These are phyloP conservation scores for Botryotinia narcissicola DNA, from an alignment of 2,329 filamentous ascomycete species.

Conservation along the genomic window DNA sequence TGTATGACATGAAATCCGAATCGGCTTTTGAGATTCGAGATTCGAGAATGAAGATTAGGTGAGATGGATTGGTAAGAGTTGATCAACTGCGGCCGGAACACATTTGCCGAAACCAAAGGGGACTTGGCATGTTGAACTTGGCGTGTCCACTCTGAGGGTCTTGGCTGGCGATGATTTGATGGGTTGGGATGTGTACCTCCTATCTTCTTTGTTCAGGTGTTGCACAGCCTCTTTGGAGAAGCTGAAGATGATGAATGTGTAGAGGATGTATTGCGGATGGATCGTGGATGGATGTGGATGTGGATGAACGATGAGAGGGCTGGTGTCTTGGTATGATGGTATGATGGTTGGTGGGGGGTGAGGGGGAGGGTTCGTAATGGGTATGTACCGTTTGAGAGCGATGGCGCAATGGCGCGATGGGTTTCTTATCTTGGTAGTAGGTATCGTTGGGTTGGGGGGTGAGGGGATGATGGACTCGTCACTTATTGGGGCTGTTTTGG, in stretches of 20 bases:
- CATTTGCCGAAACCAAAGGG: not conserved
- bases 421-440: not conserved
- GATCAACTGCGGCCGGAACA: not conserved
- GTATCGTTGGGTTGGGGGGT: not conserved
- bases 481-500: not conserved
- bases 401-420: not conserved
- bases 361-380: not conserved
- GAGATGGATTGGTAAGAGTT: slow-evolving; percentile 1
- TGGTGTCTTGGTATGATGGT: not conserved
- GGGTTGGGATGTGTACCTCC: not conserved
- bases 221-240: not conserved
- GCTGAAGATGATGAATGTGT: not conserved
- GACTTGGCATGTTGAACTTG: not conserved
- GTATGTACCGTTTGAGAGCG: not conserved
- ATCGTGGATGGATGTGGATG: not conserved
- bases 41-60: not conserved
- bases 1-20: not conserved
- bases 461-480: not conserved
- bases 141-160: not conserved
- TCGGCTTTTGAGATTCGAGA: not conserved
- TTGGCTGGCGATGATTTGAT: slow-evolving; percentile 8
- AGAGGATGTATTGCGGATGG: not conserved
- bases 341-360: not conserved
- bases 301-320: not conserved
- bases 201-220: not conserved